Conservation (phyloP, 768 basidiomycete species). For the Chlorophyllum brunneum region DNA sequence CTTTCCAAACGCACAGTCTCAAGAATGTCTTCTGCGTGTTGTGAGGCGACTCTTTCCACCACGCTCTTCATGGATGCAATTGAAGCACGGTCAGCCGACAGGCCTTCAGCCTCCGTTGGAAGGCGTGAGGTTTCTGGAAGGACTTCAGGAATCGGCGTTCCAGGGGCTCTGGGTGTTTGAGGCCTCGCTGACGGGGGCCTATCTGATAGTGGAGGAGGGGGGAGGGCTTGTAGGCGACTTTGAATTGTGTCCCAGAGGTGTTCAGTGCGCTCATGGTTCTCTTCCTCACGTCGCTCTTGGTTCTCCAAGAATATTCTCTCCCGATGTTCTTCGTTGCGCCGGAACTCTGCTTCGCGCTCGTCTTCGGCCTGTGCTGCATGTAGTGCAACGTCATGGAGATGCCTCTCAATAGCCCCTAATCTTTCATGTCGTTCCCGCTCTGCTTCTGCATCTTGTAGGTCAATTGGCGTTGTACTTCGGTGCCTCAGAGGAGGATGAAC, state of each 20-base stretch:
- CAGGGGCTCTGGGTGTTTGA: constrained; percentile 8
- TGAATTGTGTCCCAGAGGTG: constrained; percentile 40
- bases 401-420: constrained; percentile 51
- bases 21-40: constrained; percentile 54
- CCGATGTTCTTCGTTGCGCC: constrained; percentile 60
- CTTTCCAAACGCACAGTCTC: constrained; percentile 57
- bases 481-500: constrained; percentile 20
- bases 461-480: constrained; percentile 33
- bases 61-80: constrained; percentile 36
- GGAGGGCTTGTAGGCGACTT: constrained; percentile 33
- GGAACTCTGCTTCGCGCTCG: constrained; percentile 61
- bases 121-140: background rate
- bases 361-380: constrained; percentile 59
- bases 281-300: constrained; percentile 55
- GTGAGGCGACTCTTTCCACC: constrained; percentile 51
- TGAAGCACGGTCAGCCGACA: constrained; percentile 32
- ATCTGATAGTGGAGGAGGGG: constrained; percentile 19
- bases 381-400: constrained; percentile 43
- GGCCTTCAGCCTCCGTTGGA: constrained; percentile 18
- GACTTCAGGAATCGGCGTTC: constrained; percentile 13
- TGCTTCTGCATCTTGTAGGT: constrained; percentile 36
- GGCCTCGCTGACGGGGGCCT: constrained; percentile 8
- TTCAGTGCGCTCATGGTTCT: constrained; percentile 48
- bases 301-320: constrained; percentile 55
- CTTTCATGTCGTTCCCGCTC: constrained; percentile 54